These are phyloP conservation scores for Penicillium dipodomyicola DNA, from an alignment of 495 filamentous ascomycete genomes.

Conservation along the genomic window DNA sequence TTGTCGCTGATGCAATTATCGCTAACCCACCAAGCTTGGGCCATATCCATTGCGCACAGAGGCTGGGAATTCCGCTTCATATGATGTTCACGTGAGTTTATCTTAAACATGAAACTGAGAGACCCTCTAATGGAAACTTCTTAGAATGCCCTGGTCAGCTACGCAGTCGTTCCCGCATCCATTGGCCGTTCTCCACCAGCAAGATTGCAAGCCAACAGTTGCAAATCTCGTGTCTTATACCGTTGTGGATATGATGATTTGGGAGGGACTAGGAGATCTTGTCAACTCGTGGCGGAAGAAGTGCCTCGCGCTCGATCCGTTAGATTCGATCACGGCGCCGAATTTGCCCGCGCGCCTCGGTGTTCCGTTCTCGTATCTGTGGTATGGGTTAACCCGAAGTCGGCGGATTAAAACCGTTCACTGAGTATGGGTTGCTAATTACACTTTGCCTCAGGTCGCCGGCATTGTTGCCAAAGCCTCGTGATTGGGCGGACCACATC, in stretches of 20 bases:
- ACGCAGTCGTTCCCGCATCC: constrained; percentile 56
- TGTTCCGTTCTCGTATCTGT: constrained; percentile 79
- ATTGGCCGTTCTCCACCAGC: constrained; percentile 52
- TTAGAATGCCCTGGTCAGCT: constrained; percentile 62
- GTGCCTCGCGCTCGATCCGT: constrained; percentile 61
- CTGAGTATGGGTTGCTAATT: background rate
- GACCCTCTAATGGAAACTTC: background rate
- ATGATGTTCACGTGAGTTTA: constrained; percentile 73
- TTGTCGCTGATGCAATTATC: constrained; percentile 80
- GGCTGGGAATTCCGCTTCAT: constrained; percentile 74
- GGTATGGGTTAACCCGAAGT: constrained; percentile 35
- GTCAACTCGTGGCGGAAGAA: constrained; percentile 70
- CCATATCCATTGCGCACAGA: constrained; percentile 78
- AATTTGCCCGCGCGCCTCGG: constrained; percentile 59
- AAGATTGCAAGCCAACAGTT: constrained; percentile 51
- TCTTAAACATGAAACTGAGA: background rate
- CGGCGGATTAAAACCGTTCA: no score
- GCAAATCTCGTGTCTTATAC: constrained; percentile 76
- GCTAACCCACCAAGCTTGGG: constrained; percentile 83
- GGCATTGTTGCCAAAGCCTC: constrained; percentile 73
- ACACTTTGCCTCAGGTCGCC: constrained; percentile 52
- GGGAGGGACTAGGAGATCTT: constrained; percentile 76
- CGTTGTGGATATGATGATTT: constrained; percentile 78
- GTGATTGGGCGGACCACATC: constrained; percentile 71
- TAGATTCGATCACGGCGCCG: constrained; percentile 67